Evolutionary conservation across 2,329 filamentous ascomycete genomes (phyloP), one percentile per base, ranked within the genome.

Genomic region (Aspergillus amoenus): DNA sequence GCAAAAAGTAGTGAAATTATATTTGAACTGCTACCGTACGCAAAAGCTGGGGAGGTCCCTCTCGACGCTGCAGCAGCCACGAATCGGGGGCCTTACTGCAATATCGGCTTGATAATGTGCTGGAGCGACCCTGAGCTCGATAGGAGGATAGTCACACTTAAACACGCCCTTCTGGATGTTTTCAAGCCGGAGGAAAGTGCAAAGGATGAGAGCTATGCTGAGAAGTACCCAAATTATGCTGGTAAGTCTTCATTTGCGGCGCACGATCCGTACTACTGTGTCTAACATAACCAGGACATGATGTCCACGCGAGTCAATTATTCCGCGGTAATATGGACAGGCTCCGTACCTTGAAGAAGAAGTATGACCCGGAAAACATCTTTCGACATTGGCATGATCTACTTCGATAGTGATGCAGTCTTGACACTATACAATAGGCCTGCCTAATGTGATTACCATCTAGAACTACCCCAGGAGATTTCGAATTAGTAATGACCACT

Each of bases 161-260:
- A 30, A 0, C 27, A 30, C 3, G 9, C 8, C 1, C 9, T 30
- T 11, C 8, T 30, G 0, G 9, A 30, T 0, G 4, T 4, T 0
- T 4, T 30, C 27, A 30, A 3, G 1, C 27, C 27, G 9, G 27
- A 30, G 3, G 8, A 1, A 4, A n/a, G 27, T 11, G 3, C 27
- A 0, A n/a, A n/a, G 5, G 5, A 5, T 7, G 13, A n/a, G 5
- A 1, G 13, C 4, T 13, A n/a, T 37, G 34, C 34, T 1, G 34
- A 6, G 1, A 15, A 6, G 9, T 11, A 30, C 27, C 9, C 27
- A 3, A 30, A 30, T 11, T 30, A 30, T 11, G 27, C 27, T 30
- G 27, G 27, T 30, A 30, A 30, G 27, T 1, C 2, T 9, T 11
- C 3, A n/a, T 1, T 30, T 30, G 9, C 1, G 5, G 22, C 22